Base-by-base conservation (phyloP, 441 rosid species). In the Bocquillonia castaneifolia region DNA sequence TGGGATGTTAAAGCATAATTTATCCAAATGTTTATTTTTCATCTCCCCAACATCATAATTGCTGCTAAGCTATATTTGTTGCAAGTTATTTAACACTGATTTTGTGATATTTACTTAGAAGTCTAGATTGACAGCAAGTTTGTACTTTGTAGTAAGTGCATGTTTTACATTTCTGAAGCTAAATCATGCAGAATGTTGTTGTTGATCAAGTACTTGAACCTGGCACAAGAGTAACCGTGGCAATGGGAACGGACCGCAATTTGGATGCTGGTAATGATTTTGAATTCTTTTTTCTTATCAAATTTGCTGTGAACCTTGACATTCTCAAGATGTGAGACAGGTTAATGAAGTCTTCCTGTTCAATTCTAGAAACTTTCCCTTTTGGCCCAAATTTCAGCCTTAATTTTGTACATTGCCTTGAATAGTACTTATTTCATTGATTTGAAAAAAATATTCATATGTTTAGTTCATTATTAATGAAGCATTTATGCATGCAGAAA, bases 201-300 rank as follows among this genome's bases (percentile, higher is more conserved):
- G 71, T 94, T 74, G 84, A 87, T 79, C 86, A 84, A 90, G 83
- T 67, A 53, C 83, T 87, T 72, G 89, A 82, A 72, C 89, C 97
- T 26, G 94, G 96, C 58, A 72, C 77, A 65, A 85, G 99, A 83
- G 93, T 92, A 55, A 94, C 99, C 0, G 94, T 92, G 63, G 92
- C 88, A 52, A 90, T 94, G 98, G 98, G 99, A 70, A 63, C 75
- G 25, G 63, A 82, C 75, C 86, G 82, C 68, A 83, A 83, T 79
- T 77, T 87, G 80, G 93, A 90, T 77, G 53, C 77, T 70, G 85
- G 83, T 85, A 88, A 75, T 56, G 36, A 64, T n/a, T 57, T 76
- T 52, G 2, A 66, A 63, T 53, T 17, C 29, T 28, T 47, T 64
- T 5, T 14, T 32, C 37, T 53, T 52, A 39, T 36, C 40, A 37